phyloP scores from a whole-genome alignment of 495 filamentous ascomycete species.

The Xylaria palmicola region DNA sequence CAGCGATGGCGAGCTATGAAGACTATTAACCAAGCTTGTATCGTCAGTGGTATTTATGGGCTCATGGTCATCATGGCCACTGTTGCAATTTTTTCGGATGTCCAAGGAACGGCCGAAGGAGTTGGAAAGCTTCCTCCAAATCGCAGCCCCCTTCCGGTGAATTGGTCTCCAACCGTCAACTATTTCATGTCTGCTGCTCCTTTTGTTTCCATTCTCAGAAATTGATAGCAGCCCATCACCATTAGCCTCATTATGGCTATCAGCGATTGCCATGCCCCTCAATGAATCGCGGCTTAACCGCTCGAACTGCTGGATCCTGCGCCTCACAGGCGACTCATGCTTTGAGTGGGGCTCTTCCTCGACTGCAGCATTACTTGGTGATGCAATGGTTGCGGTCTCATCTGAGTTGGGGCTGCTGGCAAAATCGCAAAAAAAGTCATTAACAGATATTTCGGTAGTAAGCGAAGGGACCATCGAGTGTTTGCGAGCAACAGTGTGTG shows the following conservation, averaged over 20 bases:
- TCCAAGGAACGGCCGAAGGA: slow-evolving; percentile 20
- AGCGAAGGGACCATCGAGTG: slow-evolving; percentile 21
- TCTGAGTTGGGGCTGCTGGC: slow-evolving; percentile 7
- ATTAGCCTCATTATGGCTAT: slow-evolving; percentile 1
- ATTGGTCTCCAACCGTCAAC: slow-evolving; percentile 15
- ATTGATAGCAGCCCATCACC: neutral
- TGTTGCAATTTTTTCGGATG: slow-evolving; percentile 10
- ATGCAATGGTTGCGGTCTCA: neutral
- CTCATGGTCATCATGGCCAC: neutral
- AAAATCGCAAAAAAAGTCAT: slow-evolving; percentile 31
- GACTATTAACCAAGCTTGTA: too few species aligned
- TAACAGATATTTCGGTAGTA: slow-evolving; percentile 25
- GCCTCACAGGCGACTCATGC: neutral
- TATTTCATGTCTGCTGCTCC: neutral
- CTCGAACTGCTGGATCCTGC: slow-evolving; percentile 37
- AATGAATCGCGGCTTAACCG: slow-evolving; percentile 16
- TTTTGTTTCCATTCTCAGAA: neutral
- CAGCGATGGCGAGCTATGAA: neutral
- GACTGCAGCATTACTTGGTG: neutral
- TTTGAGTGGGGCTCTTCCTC: neutral
- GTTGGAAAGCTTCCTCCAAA: slow-evolving; percentile 28
- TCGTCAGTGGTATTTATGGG: neutral
- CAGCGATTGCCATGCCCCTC: neutral
- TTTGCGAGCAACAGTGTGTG: slow-evolving; percentile 16
- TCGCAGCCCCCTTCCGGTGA: slow-evolving; percentile 17